phyloP scores from a whole-genome alignment of 2,329 filamentous ascomycete species.

The Knoxdaviesia proteae region DNA sequence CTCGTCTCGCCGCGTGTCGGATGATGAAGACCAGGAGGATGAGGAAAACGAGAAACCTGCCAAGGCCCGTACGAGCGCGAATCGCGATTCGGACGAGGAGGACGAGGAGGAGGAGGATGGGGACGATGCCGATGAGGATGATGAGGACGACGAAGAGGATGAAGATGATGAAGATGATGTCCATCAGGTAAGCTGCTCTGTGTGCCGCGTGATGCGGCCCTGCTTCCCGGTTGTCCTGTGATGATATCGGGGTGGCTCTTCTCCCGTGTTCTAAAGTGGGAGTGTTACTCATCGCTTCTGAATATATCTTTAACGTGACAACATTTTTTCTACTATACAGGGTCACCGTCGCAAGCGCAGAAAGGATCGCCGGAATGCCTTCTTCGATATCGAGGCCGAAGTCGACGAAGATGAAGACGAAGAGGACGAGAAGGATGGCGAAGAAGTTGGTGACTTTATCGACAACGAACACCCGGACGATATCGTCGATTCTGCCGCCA shows the following conservation, averaged over 20 bases:
- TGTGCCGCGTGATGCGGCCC: too few species aligned
- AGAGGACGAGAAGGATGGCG: constrained; percentile 75
- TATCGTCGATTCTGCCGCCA: constrained; percentile 54
- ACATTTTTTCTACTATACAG: constrained; percentile 12
- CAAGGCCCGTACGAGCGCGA: constrained; percentile 13
- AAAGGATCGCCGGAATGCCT: constrained; percentile 56
- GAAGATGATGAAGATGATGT: constrained; percentile 39
- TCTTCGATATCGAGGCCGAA: constrained; percentile 96
- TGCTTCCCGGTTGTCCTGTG: too few species aligned
- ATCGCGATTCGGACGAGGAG: constrained; percentile 18
- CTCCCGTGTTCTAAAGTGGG: too few species aligned
- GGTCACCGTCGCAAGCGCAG: constrained; percentile 63
- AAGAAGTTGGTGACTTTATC: constrained; percentile 66
- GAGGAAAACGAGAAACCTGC: constrained; percentile 6
- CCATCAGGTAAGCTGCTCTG: constrained; percentile 27
- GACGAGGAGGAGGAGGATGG: constrained; percentile 15
- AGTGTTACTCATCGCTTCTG: too few species aligned
- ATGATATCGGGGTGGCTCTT: not conserved
- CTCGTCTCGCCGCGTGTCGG: not conserved
- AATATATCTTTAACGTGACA: too few species aligned
- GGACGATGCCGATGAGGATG: constrained; percentile 16
- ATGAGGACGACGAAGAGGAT: constrained; percentile 16
- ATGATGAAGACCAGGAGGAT: constrained; percentile 10
- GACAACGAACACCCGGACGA: constrained; percentile 85
- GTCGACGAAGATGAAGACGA: constrained; percentile 82